Conservation (phyloP, 257 asterid genomes). For the Petrea volubilis region DNA sequence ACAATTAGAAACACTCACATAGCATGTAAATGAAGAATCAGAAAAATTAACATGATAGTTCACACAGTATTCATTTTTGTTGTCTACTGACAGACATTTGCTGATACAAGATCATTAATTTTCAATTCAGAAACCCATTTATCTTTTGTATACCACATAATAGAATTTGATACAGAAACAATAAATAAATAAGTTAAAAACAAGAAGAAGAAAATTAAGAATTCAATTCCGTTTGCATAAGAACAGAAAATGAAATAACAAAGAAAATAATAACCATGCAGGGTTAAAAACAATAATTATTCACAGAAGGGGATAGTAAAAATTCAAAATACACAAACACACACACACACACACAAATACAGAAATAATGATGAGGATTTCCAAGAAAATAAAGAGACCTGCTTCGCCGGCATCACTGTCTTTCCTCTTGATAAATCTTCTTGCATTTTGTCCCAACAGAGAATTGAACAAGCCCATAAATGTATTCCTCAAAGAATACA, state of each 20-base stretch:
- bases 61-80: neutral
- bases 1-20: no score
- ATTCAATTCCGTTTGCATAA: neutral
- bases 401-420: conserved; percentile 91
- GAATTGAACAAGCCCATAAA: conserved; percentile 60
- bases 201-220: neutral
- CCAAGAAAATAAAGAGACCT: conserved; percentile 38
- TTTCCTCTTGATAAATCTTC: conserved; percentile 72
- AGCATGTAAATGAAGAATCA: neutral
- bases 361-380: neutral
- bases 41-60: neutral
- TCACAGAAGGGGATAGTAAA: neutral
- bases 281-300: conserved; percentile 4
- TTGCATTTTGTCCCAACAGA: conserved; percentile 47
- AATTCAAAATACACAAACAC: no score
- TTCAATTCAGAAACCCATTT: neutral
- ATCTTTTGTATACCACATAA: neutral
- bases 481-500: conserved; percentile 27
- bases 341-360: neutral
- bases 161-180: neutral
- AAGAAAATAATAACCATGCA: neutral
- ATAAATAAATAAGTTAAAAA: neutral
- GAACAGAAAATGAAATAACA: neutral
- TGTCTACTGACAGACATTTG: neutral
- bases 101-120: neutral